Conservation (phyloP, 2,329 filamentous ascomycete species). For the Penicillium psychrosexuale region DNA sequence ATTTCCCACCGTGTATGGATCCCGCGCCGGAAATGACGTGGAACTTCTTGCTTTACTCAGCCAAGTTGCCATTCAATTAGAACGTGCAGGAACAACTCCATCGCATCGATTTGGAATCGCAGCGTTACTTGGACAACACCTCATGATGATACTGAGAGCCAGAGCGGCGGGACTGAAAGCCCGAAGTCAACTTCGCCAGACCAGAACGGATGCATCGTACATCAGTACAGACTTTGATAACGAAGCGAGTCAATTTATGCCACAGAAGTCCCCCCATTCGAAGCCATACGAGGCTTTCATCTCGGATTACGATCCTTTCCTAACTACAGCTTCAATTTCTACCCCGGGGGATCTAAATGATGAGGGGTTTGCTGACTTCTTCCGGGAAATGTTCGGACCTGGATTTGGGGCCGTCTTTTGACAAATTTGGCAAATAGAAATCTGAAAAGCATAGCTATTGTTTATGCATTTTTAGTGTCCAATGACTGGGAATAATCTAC, state of each 20-base stretch:
- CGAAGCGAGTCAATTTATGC: not conserved
- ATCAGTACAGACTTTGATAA: not conserved
- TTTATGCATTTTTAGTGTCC: not conserved
- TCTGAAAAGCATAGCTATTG: not conserved
- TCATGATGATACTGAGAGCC: constrained; percentile 26
- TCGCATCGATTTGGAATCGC: constrained; percentile 31
- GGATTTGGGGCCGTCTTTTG: constrained; percentile 21
- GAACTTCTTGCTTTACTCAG: constrained; percentile 27
- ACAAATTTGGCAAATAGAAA: constrained; percentile 5
- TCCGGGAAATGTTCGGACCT: constrained; percentile 30
- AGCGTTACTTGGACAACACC: constrained; percentile 29
- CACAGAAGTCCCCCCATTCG: not conserved
- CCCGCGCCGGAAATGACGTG: constrained; percentile 17
- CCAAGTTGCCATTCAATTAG: constrained; percentile 27
- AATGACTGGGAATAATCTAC: not conserved
- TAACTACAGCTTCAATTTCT: constrained; percentile 14
- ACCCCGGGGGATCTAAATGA: constrained; percentile 11
- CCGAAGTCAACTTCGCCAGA: not conserved
- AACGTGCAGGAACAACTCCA: constrained; percentile 28
- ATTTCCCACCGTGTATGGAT: constrained; percentile 22
- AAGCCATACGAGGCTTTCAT: constrained; percentile 1
- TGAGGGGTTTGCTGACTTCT: constrained; percentile 24
- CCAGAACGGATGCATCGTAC: not conserved
- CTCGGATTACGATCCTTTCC: constrained; percentile 22
- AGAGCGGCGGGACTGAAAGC: constrained; percentile 13